A percentile compares a stretch with the other conserved stretches of the same genome.
Evolutionary conservation across 2,329 filamentous ascomycete genomes (phyloP).

Genomic region (Podosphaera fusca): DNA sequence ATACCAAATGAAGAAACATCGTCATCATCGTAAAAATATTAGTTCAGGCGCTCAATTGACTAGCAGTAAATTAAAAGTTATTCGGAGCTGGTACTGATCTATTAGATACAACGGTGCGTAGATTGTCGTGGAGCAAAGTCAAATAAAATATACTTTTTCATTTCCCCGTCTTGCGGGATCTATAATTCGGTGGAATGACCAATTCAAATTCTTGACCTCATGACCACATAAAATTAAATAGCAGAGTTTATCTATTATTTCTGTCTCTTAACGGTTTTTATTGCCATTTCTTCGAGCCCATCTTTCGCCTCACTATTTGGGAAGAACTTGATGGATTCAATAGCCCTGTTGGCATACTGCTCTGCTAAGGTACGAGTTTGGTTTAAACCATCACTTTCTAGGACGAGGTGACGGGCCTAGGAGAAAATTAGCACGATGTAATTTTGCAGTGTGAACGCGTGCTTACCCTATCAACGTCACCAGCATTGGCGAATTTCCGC

Average conservation of each 20-base stretch:
- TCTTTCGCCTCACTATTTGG: slow-evolving; percentile 89
- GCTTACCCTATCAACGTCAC: slow-evolving; percentile 64
- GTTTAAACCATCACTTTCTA: slow-evolving; percentile 66
- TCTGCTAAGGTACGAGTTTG: slow-evolving; percentile 79
- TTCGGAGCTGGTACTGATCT: neutral
- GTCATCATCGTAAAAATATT: too few species aligned
- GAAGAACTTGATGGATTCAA: slow-evolving; percentile 61
- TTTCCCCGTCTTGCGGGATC: neutral
- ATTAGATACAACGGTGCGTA: neutral
- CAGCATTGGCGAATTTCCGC: slow-evolving; percentile 63
- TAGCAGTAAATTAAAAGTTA: neutral
- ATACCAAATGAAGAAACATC: too few species aligned
- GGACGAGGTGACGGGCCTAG: slow-evolving; percentile 69
- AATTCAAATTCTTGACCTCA: neutral
- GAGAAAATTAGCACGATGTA: slow-evolving; percentile 5
- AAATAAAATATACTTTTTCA: neutral
- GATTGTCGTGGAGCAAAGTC: neutral
- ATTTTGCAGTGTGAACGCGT: neutral
- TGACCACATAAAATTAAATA: neutral
- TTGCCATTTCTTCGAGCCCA: slow-evolving; percentile 78
- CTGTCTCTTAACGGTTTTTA: slow-evolving; percentile 69
- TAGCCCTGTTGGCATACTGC: slow-evolving; percentile 73
- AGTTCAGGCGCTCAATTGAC: too few species aligned
- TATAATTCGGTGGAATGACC: neutral
- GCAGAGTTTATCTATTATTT: slow-evolving; percentile 30